Evolutionary conservation across 352 stramenopile genomes (phyloP), one percentile per base, ranked within the genome.

Genomic region (Aphanomyces invadans): DNA sequence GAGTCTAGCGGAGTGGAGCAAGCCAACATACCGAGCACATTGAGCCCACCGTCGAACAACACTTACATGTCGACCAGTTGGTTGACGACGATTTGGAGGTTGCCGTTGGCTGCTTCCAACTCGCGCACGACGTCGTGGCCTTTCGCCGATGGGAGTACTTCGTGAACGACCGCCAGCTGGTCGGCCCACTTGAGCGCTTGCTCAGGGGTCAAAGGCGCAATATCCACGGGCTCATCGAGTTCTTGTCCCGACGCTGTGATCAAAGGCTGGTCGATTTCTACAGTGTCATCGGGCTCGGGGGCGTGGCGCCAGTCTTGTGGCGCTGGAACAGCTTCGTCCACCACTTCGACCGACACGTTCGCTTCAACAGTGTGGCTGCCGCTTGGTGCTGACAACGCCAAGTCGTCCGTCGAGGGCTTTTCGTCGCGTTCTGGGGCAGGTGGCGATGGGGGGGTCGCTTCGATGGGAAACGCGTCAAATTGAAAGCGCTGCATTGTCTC

Each of bases 11-110:
- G n/a, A n/a, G n/a, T n/a, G n/a, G n/a, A n/a, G n/a, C n/a, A n/a
- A n/a, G n/a, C n/a, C n/a, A n/a, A n/a, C n/a, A n/a, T n/a, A n/a
- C n/a, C n/a, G n/a, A n/a, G n/a, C n/a, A n/a, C n/a, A n/a, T n/a
- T n/a, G n/a, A n/a, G n/a, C n/a, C n/a, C n/a, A n/a, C n/a, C n/a
- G n/a, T n/a, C n/a, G 15, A 42, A 42, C 7, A 15, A 15, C 36
- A 7, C 55, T 63, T 48, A 63, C 55, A 63, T 46, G 21, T 63
- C 55, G 77, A 94, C 87, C 33, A 94, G 59, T 36, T 77, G 72
- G 76, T 94, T 94, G 21, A 94, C 25, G 42, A 92, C 85, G 10
- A 92, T 73, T 69, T 89, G 71, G 42, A 94, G 78, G 65, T 94
- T 87, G 70, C 85, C 85, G 53, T 89, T 84, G 73, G 75, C 80